Conservation (phyloP, 169 alveolate genomes). For the Miamiensis avidus region DNA sequence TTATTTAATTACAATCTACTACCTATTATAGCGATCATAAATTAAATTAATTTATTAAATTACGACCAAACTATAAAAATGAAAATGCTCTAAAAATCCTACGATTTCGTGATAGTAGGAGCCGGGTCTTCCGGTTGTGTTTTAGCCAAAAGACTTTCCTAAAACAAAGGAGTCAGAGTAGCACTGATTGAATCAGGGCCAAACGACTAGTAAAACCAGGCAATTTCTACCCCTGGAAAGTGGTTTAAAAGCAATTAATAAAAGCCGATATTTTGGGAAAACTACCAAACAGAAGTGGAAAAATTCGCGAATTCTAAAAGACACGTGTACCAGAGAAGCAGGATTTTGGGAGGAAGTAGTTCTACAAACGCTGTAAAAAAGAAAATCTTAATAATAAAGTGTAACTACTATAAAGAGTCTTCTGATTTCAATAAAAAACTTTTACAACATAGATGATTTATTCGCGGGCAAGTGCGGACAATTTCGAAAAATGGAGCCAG, state of each 20-base stretch:
- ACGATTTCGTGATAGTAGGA: conserved; percentile 40
- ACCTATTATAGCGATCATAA: too few relatives aligned
- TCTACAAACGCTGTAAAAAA: conserved; percentile 31
- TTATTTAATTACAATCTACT: too few relatives aligned
- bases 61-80: too few relatives aligned
- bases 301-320: conserved; percentile 14
- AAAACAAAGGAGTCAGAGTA: conserved; percentile 20
- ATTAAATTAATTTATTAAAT: too few relatives aligned
- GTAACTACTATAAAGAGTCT: conserved; percentile 7
- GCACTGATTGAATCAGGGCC: conserved; percentile 47
- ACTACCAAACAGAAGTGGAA: conserved; percentile 25
- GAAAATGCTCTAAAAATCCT: neutral
- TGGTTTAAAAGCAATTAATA: neutral
- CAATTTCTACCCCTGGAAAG: neutral
- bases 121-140: conserved; percentile 54
- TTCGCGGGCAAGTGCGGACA: neutral
- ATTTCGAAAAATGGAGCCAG: neutral
- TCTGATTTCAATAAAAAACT: neutral
- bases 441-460: conserved; percentile 1
- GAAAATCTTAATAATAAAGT: too few relatives aligned
- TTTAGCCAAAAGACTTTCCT: conserved; percentile 47
- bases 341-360: conserved; percentile 39
- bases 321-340: conserved; percentile 31
- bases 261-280: conserved; percentile 10
- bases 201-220: conserved; percentile 13